Base-by-base conservation (phyloP, 208 protist species). In the Leishmania braziliensis region DNA sequence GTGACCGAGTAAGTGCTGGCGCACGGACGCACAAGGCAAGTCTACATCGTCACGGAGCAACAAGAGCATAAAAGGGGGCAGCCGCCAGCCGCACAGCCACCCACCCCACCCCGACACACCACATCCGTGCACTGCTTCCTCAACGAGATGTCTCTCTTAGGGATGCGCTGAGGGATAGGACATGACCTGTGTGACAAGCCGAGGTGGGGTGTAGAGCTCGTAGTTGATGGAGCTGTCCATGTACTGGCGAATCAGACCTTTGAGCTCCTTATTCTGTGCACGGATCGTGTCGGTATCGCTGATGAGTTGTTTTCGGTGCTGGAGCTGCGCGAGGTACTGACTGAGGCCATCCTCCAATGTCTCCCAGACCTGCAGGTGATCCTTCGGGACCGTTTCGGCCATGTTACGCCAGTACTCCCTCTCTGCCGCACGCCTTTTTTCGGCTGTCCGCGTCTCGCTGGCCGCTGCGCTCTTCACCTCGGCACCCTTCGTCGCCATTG, bases 181-280 rank as follows among this genome's bases (percentile, higher is more conserved):
- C 36, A 56, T 82, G 43, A 68, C 77, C 50, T 89, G 78, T 56
- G 86, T 70, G 26, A 95, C 53, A 26, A 98, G 81, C 26, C 90
- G 75, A 18, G 98, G 95, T 12, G 95, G 95, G 5, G 92, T 83
- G 80, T 94, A 93, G 26, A 99, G 88, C 78, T 99, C 89, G 71
- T 97, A 96, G 83, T 99, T 99, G 75, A 99, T 92, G 80, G 93
- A 90, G 74, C 95, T 94, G 18, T 90, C 58, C 79, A 99, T 85
- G 86, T 99, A 99, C 84, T 98, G 89, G 58, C 89, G 92, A 14
- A 99, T 86, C 6, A 99, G 87, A 12, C 83, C 81, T 66, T 93
- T 86, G 46, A 99, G 93, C 88, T 99, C 97, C 43, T 93, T 80
- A 84, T 99, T 99, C 77, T 99, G 97, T 51, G 86, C 83, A 18